Percentiles rank a stretch among this genome's conserved stretches.
Evolutionary conservation across 2,329 filamentous ascomycete species (phyloP).

Genomic region (Colletotrichum aenigma): DNA sequence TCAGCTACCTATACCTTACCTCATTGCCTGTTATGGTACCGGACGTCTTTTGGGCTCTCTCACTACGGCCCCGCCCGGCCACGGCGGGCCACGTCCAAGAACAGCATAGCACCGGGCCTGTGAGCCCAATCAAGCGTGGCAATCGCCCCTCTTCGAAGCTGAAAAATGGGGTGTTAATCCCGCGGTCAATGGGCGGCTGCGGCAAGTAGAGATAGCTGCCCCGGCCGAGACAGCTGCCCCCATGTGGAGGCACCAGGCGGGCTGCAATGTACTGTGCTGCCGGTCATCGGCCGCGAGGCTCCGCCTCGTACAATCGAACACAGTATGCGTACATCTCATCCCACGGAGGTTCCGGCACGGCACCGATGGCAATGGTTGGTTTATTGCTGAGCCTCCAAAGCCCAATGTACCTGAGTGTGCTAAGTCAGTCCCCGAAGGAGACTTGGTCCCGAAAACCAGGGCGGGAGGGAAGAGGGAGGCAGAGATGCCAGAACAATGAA

Average conservation of each 20-base stretch:
- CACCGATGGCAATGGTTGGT: neutral
- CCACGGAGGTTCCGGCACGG: neutral
- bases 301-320: neutral
- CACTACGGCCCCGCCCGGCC: neutral
- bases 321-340: neutral
- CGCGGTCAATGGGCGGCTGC: neutral
- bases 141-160: neutral
- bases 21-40: too few relatives aligned
- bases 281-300: neutral
- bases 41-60: neutral
- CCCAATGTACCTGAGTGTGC: neutral
- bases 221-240: neutral
- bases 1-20: neutral
- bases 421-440: too few relatives aligned
- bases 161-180: neutral
- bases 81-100: neutral
- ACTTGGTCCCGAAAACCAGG: neutral
- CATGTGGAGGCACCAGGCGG: neutral
- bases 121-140: neutral
- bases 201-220: neutral
- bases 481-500: neutral
- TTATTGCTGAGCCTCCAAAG: neutral
- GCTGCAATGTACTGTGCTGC: neutral
- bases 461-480: neutral
- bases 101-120: neutral